These are phyloP conservation scores for Cladosporium sp. DNA, from an alignment of 2,329 filamentous ascomycete genomes.

Conservation along the genomic window DNA sequence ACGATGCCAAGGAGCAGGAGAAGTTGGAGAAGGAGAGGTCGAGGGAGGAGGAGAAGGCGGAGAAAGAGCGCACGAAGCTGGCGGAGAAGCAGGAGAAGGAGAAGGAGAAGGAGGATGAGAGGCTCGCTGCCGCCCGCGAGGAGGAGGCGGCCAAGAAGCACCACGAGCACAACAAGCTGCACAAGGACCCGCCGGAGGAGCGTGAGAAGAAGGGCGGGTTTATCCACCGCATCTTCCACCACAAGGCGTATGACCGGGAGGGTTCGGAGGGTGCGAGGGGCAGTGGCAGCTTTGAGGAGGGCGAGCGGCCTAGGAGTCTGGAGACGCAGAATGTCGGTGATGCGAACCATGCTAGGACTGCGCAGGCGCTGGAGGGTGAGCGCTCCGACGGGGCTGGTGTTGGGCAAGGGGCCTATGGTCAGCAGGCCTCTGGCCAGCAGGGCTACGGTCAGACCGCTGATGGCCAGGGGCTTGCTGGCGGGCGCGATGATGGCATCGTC, in stretches of 20 bases:
- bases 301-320: neutral
- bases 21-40: constrained; percentile 15
- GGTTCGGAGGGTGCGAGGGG: neutral
- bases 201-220: constrained; percentile 28
- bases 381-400: neutral
- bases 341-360: neutral
- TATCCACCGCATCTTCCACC: constrained; percentile 25
- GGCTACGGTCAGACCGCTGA: neutral
- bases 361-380: neutral
- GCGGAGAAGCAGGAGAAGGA: constrained; percentile 14
- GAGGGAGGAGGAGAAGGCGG: constrained; percentile 21
- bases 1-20: constrained; percentile 21
- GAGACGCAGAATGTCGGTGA: neutral
- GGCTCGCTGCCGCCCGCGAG: neutral
- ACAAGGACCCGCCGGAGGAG: constrained; percentile 36
- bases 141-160: constrained; percentile 14
- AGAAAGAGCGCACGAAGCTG: constrained; percentile 29
- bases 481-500: constrained; percentile 20
- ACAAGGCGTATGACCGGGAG: constrained; percentile 19
- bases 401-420: neutral
- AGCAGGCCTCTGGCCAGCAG: neutral
- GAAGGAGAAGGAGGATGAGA: constrained; percentile 7
- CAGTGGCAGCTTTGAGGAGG: neutral
- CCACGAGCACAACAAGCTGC: constrained; percentile 32
- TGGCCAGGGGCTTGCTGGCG: neutral